A percentile compares a stretch with the other conserved stretches of the same genome.
These are phyloP conservation scores for Cymbopogon flexuosus DNA, from an alignment of 202 grass and related monocot species.

Conservation along the genomic window DNA sequence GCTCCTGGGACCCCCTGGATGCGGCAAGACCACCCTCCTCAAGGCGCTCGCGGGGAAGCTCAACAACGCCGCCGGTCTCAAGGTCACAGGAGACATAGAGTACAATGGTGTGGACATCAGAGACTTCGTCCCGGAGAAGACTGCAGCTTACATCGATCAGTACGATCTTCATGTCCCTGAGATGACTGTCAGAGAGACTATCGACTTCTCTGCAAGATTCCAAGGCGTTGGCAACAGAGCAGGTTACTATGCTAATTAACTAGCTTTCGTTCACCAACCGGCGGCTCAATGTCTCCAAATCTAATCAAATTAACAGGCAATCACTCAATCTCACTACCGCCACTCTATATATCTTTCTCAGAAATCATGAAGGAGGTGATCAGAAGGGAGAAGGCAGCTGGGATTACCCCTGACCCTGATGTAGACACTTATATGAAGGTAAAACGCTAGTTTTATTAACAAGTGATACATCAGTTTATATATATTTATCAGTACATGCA, in stretches of 20 bases:
- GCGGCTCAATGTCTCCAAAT: not conserved
- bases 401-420: conserved; percentile 64
- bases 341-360: not conserved
- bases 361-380: conserved; percentile 69
- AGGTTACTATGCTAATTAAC: not conserved
- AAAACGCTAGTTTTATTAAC: not conserved
- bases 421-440: conserved; percentile 97
- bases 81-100: conserved; percentile 61
- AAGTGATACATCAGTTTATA: not conserved
- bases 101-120: conserved; percentile 56
- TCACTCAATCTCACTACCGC: not conserved
- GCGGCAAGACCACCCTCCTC: conserved; percentile 20
- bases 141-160: conserved; percentile 77
- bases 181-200: conserved; percentile 80
- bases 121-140: conserved; percentile 75
- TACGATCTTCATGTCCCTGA: conserved; percentile 79
- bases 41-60: conserved; percentile 17
- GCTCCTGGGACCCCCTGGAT: conserved; percentile 19
- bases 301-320: not conserved
- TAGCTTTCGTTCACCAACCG: not conserved
- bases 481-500: not conserved
- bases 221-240: conserved; percentile 62
- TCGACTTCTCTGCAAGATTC: conserved; percentile 87
- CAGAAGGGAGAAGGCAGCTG: conserved; percentile 63
- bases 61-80: not conserved